These are phyloP conservation scores for Salix caprea DNA, from an alignment of 345 rosid species.

Conservation along the genomic window DNA sequence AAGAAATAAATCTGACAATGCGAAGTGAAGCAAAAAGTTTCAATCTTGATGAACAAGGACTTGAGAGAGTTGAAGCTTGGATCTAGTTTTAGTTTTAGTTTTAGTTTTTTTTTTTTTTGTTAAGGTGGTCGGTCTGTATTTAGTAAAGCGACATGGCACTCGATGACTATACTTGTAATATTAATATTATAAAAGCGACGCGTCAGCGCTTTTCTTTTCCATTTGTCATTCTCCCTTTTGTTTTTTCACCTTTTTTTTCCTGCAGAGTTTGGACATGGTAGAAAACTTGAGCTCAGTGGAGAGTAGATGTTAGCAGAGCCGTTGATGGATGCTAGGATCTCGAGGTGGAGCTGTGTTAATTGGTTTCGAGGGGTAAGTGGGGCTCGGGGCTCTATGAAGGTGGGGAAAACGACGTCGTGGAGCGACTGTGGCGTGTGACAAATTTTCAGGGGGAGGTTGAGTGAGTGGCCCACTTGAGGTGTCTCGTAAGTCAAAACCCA, in stretches of 20 bases:
- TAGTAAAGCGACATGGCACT: conserved; percentile 35
- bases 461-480: neutral
- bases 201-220: conserved; percentile 22
- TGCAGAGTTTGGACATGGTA: too few species aligned
- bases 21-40: neutral
- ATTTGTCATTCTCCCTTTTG: conserved; percentile 11
- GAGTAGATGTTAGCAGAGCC: conserved; percentile 10
- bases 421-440: neutral
- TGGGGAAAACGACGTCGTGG: conserved; percentile 1
- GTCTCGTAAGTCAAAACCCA: neutral
- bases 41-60: neutral
- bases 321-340: conserved; percentile 2
- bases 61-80: neutral
- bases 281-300: too few species aligned
- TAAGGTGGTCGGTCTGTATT: conserved; percentile 24
- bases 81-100: neutral
- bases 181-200: conserved; percentile 17
- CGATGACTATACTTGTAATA: neutral
- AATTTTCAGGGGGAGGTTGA: neutral
- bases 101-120: neutral
- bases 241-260: neutral
- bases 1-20: neutral
- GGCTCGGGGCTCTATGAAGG: conserved; percentile 16
- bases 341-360: neutral
- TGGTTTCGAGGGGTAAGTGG: conserved; percentile 11